Evolutionary conservation across 257 asterid genomes (phyloP).

Genomic region (Solanum etuberosum): DNA sequence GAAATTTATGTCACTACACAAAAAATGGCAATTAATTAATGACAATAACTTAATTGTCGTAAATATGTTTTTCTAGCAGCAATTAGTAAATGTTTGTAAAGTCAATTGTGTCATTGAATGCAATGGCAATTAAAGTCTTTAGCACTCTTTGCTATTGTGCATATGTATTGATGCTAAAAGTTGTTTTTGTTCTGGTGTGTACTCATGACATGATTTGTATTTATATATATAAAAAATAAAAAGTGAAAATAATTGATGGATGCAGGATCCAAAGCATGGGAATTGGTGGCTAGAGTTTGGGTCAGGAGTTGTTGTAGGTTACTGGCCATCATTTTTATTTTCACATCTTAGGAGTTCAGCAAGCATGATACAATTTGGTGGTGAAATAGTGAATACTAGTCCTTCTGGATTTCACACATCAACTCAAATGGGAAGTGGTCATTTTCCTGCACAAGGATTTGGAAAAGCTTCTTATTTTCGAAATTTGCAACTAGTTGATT

Average conservation of each 20-base stretch:
- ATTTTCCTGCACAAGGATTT: conserved; percentile 34
- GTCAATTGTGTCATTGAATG: too few relatives aligned
- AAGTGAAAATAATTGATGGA: too few relatives aligned
- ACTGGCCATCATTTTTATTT: conserved; percentile 10
- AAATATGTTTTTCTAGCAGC: too few relatives aligned
- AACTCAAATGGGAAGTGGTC: neutral
- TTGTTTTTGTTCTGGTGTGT: too few relatives aligned
- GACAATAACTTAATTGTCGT: too few relatives aligned
- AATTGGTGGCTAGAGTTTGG: conserved; percentile 50
- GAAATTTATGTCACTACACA: too few relatives aligned
- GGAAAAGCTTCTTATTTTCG: conserved; percentile 30
- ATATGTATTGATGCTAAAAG: too few relatives aligned
- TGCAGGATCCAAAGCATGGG: conserved; percentile 47
- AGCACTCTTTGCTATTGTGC: too few relatives aligned
- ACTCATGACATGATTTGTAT: neutral
- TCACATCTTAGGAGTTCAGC: neutral
- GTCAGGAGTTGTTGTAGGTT: conserved; percentile 29
- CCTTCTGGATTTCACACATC: neutral
- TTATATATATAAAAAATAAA: too few relatives aligned
- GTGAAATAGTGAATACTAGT: neutral
- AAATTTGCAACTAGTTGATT: neutral
- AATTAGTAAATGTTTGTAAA: too few relatives aligned
- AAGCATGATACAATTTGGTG: neutral
- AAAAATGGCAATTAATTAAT: too few relatives aligned
- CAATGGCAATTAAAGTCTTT: too few relatives aligned